Base-by-base conservation (phyloP, 2,329 filamentous ascomycete genomes). In the Neoscytalidium dimidiatum region DNA sequence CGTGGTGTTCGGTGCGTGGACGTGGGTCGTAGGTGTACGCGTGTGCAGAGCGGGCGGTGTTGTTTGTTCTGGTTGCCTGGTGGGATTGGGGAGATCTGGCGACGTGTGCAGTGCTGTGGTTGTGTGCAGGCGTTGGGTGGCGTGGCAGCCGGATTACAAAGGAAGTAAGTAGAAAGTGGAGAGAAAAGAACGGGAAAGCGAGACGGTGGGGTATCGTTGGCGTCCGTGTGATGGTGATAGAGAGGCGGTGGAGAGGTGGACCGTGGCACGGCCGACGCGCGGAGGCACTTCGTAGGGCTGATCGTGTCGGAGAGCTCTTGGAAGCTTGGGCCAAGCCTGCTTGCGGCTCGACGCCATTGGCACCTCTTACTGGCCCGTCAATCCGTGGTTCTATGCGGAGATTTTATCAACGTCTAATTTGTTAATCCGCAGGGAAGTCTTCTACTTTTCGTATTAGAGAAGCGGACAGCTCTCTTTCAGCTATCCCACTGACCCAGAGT, bases 171-270 rank as follows among this genome's bases (percentile, higher is more conserved):
- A 33, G 17, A 28, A 19, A n/a, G 26, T 19, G 14, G 26, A n/a
- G 31, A 53, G n/a, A 41, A 52, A 33, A 29, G 21, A 51, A 49
- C 29, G 31, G 26, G 43, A 48, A 26, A 26, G 28, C 44, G 60
- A 13, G 17, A 62, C 31, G 23, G 31, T 35, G 44, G 60, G 60
- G 60, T 62, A 21, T n/a, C 41, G 44, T 23, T 41, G n/a, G n/a
- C n/a, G 60, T 28, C 21, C 13, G 21, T 33, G 26, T 41, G 38
- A 56, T 33, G 23, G 61, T 53, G 38, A 44, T 31, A 19, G 33
- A 56, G 38, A 64, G 61, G 61, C 61, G 61, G 61, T 64, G 61
- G 56, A 58, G 56, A 46, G 56, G 43, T 35, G 49, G 60, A 29
- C 60, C 33, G 35, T 51, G 48, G 29, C 29, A 62, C 21, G 58